These are phyloP conservation scores for Ophiocordyceps camponoti-rufipedis DNA, from an alignment of 2,329 filamentous ascomycete genomes.

Conservation along the genomic window DNA sequence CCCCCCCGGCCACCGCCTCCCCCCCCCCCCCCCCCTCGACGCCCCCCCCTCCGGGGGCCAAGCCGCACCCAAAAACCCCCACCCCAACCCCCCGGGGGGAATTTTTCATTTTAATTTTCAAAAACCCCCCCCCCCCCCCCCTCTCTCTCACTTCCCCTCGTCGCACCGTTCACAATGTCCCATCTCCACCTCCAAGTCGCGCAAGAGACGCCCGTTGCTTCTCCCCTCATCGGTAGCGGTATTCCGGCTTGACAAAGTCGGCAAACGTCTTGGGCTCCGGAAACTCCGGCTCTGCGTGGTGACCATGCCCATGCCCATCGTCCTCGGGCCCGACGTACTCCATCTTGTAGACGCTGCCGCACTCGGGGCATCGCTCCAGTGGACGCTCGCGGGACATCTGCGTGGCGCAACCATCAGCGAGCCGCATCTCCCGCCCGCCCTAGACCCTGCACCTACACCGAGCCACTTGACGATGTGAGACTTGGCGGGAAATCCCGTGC, in stretches of 20 bases:
- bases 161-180: conserved; percentile 4
- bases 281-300: conserved; percentile 39
- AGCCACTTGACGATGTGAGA: conserved; percentile 86
- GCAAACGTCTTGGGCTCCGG: conserved; percentile 92
- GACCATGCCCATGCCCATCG: conserved; percentile 39
- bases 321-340: conserved; percentile 79
- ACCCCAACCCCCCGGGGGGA: conserved; percentile 10
- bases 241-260: conserved; percentile 89
- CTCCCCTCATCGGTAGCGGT: conserved; percentile 46
- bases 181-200: background rate
- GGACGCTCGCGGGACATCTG: conserved; percentile 79
- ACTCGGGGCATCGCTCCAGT: conserved; percentile 89
- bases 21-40: too few relatives aligned
- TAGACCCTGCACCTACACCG: conserved; percentile 42
- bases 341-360: conserved; percentile 94
- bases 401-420: conserved; percentile 1
- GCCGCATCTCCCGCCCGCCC: background rate
- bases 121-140: conserved; percentile 7
- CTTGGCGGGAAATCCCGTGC: conserved; percentile 86
- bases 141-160: too few relatives aligned
- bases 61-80: conserved; percentile 3
- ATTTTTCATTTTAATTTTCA: conserved; percentile 24
- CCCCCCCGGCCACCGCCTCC: too few relatives aligned
- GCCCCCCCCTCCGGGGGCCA: too few relatives aligned
- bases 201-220: background rate